A percentile compares a stretch with the other conserved stretches of the same genome.
Conservation (phyloP, 2,329 filamentous ascomycete species). For the Albifimbria verrucaria region DNA sequence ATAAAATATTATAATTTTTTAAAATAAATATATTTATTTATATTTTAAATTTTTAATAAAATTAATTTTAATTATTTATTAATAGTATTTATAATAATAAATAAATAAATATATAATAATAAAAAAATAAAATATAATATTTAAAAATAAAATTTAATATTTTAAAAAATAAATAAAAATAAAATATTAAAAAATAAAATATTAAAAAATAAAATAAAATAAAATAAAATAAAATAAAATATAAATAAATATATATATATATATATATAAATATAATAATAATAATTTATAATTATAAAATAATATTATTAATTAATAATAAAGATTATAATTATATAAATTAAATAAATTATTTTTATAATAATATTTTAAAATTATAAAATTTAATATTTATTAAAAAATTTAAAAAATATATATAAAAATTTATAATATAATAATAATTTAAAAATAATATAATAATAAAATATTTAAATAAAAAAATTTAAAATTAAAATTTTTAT, state of each 20-base stretch:
- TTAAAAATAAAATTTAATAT: not conserved
- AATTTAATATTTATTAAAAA: not conserved
- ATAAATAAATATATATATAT: too few relatives aligned
- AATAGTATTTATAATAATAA: not conserved
- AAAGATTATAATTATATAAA: not conserved
- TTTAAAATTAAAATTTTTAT: constrained; percentile 9
- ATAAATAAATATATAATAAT: not conserved
- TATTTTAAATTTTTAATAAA: not conserved
- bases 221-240: too few relatives aligned
- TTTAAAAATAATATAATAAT: constrained; percentile 8
- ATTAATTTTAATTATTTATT: not conserved
- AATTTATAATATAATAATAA: constrained; percentile 14
- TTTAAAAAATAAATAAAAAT: not conserved
- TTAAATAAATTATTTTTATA: not conserved
- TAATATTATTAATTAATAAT: too few relatives aligned
- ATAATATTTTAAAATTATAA: not conserved
- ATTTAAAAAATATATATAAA: constrained; percentile 5
- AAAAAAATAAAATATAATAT: not conserved
- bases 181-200: not conserved
- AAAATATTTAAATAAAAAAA: not conserved
- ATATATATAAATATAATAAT: too few relatives aligned
- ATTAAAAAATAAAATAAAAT: too few relatives aligned
- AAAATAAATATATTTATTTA: constrained; percentile 1
- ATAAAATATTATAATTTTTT: not conserved
- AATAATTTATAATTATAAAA: too few relatives aligned